These are phyloP conservation scores for Pseudogymnoascus sp. DNA, from an alignment of 2,329 filamentous ascomycete species.

Conservation along the genomic window DNA sequence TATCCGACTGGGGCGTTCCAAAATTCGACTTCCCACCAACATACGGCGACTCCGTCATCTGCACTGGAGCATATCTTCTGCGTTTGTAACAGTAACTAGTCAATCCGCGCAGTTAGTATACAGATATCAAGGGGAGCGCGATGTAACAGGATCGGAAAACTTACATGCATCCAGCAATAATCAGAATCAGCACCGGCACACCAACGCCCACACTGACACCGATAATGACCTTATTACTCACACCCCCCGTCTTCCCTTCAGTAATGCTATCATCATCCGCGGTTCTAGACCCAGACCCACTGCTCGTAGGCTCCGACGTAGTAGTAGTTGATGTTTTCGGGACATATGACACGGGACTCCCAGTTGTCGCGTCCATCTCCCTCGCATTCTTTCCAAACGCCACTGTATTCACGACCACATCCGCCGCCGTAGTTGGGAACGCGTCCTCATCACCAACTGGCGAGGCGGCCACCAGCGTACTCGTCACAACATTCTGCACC, in stretches of 20 bases:
- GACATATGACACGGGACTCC: constrained; percentile 38
- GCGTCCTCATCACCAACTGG: constrained; percentile 31
- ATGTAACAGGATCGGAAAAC: background rate
- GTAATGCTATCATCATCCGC: constrained; percentile 13
- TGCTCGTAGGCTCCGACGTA: background rate
- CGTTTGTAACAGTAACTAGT: background rate
- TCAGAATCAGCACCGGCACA: constrained; percentile 31
- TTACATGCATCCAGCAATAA: constrained; percentile 21
- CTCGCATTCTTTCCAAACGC: constrained; percentile 37
- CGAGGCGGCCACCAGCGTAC: constrained; percentile 35
- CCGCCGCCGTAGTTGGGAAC: constrained; percentile 33
- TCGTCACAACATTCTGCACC: constrained; percentile 30
- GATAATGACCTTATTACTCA: constrained; percentile 39
- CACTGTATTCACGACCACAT: constrained; percentile 28
- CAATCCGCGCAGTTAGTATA: background rate
- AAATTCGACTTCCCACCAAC: background rate
- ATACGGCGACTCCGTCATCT: background rate
- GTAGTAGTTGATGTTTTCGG: constrained; percentile 27
- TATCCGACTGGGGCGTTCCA: background rate
- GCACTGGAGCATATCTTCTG: background rate
- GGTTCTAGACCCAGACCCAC: too few species aligned
- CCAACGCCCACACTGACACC: constrained; percentile 41
- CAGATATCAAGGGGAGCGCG: too few species aligned
- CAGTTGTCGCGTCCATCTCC: constrained; percentile 32
- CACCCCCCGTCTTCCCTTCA: constrained; percentile 27